Conservation (phyloP, 352 stramenopile species). For the Hyaloperonospora arabidopsidis region DNA sequence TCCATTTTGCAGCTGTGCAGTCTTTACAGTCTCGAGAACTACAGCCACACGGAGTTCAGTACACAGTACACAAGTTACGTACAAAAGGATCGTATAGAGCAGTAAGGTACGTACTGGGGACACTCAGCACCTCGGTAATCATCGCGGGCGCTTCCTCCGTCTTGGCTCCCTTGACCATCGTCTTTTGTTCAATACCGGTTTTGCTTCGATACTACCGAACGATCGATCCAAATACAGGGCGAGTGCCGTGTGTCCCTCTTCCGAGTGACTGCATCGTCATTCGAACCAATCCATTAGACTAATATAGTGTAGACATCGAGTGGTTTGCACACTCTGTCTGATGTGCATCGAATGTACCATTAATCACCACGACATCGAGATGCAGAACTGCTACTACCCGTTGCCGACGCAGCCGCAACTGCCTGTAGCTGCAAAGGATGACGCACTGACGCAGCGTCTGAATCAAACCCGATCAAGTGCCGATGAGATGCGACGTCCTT, state of each 20-base stretch:
- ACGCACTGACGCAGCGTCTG: conserved; percentile 29
- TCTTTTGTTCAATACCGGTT: conserved; percentile 13
- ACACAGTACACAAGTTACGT: background rate
- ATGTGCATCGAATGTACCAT: conserved; percentile 3
- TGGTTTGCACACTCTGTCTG: background rate
- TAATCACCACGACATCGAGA: conserved; percentile 16
- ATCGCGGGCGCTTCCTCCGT: conserved; percentile 23
- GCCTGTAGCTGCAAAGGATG: conserved; percentile 16
- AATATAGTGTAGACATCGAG: background rate
- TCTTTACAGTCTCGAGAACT: conserved; percentile 86
- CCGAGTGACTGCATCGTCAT: background rate
- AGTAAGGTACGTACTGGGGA: conserved; percentile 33
- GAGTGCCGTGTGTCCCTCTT: too few relatives aligned
- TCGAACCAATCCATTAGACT: background rate
- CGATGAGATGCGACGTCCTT: conserved; percentile 81
- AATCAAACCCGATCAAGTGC: conserved; percentile 41
- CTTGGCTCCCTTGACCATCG: conserved; percentile 31
- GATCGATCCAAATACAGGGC: too few relatives aligned
- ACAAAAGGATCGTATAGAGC: background rate
- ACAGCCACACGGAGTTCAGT: background rate
- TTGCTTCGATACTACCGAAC: too few relatives aligned
- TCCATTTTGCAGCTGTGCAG: conserved; percentile 85
- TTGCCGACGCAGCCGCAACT: conserved; percentile 23
- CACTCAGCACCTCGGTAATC: conserved; percentile 35
- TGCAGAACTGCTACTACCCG: conserved; percentile 86